These are phyloP conservation scores for Coemansia sp. DNA, from an alignment of 192 early-diverging fungal species.

Conservation along the genomic window DNA sequence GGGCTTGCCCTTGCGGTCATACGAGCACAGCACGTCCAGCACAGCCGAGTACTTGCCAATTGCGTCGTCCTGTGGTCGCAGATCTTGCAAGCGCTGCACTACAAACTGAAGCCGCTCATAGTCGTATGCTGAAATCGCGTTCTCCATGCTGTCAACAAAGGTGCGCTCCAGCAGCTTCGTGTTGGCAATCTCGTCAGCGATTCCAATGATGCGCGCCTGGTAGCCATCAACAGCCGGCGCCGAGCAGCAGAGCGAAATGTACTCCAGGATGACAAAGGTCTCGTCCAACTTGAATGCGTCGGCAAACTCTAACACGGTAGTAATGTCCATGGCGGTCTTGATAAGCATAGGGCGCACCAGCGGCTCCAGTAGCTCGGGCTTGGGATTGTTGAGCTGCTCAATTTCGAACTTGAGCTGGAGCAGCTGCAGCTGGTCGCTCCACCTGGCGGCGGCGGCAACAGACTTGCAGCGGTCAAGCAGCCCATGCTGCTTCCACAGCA, in stretches of 20 bases:
- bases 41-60: conserved; percentile 49
- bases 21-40: conserved; percentile 60
- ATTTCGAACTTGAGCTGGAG: conserved; percentile 66
- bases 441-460: conserved; percentile 63
- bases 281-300: conserved; percentile 58
- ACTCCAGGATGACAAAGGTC: conserved; percentile 49
- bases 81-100: conserved; percentile 54
- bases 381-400: conserved; percentile 52
- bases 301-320: conserved; percentile 68
- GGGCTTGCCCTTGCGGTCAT: conserved; percentile 54
- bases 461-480: conserved; percentile 63
- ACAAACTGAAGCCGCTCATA: conserved; percentile 71
- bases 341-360: conserved; percentile 63
- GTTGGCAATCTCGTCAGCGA: conserved; percentile 59
- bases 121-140: conserved; percentile 61
- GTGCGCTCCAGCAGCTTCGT: conserved; percentile 57
- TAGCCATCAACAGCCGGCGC: conserved; percentile 37
- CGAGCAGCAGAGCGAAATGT: conserved; percentile 46
- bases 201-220: conserved; percentile 57
- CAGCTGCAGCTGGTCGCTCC: conserved; percentile 69
- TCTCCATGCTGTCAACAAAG: conserved; percentile 54
- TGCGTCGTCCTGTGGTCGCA: conserved; percentile 51
- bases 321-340: conserved; percentile 63
- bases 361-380: conserved; percentile 55
- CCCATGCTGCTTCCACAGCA: conserved; percentile 68